Conservation (phyloP, 345 rosid species). For the Sonneratia alba region DNA sequence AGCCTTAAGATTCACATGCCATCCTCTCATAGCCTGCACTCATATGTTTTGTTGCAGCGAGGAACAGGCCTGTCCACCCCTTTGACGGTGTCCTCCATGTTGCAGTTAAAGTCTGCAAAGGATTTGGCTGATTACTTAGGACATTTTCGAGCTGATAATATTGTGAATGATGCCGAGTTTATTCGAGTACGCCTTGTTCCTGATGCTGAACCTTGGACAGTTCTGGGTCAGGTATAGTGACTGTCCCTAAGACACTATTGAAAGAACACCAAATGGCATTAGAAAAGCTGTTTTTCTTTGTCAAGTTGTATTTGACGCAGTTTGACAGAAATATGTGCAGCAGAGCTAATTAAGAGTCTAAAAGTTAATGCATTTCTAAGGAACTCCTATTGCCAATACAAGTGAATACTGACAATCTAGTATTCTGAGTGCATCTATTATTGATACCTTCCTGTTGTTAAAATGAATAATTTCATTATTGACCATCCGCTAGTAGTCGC, state of each 20-base stretch:
- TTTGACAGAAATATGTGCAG: neutral
- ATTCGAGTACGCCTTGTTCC: conserved; percentile 71
- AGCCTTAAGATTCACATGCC: neutral
- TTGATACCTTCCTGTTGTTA: neutral
- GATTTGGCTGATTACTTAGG: conserved; percentile 55
- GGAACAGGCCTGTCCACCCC: conserved; percentile 94
- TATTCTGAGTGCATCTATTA: neutral
- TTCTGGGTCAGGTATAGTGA: conserved; percentile 71
- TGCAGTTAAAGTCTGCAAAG: conserved; percentile 55
- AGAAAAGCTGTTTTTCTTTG: neutral
- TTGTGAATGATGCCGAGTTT: conserved; percentile 86
- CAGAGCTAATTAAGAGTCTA: neutral
- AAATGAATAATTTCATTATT: neutral
- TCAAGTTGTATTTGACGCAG: neutral
- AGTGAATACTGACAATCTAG: neutral
- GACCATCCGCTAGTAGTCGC: neutral
- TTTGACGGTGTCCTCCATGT: conserved; percentile 76
- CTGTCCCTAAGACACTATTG: neutral
- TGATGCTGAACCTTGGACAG: conserved; percentile 69
- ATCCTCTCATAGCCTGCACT: conserved; percentile 4
- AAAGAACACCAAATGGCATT: neutral
- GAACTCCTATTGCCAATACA: neutral
- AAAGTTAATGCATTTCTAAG: neutral
- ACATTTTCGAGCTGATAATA: conserved; percentile 76
- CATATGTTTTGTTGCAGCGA: conserved; percentile 38